Evolutionary conservation across 139 green algal species (phyloP).

Genomic region (Nannochloris sp.): DNA sequence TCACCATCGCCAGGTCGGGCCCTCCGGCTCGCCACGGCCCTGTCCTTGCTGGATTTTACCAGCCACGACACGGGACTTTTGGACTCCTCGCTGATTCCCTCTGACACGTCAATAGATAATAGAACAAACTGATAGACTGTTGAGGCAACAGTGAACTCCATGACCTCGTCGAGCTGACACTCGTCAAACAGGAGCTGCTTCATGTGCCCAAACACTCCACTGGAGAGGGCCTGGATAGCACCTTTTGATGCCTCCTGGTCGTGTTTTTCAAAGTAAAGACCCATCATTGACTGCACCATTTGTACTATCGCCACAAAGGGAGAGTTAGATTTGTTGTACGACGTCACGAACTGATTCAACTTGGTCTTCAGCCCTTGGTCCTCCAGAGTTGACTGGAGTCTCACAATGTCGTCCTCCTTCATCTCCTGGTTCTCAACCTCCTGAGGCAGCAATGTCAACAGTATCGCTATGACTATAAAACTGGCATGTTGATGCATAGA

Average conservation of each 20-base stretch:
- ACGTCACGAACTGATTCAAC: constrained; percentile 5
- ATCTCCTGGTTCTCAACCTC: constrained; percentile 13
- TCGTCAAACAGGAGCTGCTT: constrained; percentile 12
- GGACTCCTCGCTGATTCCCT: constrained; percentile 14
- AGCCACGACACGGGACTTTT: constrained; percentile 1
- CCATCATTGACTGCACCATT: constrained; percentile 50
- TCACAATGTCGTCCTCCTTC: constrained; percentile 17
- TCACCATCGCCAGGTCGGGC: no score
- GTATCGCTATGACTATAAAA: constrained; percentile 20
- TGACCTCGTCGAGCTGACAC: constrained; percentile 16
- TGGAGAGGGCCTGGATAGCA: constrained; percentile 12
- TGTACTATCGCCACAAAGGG: constrained; percentile 19
- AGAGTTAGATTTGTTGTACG: constrained; percentile 1
- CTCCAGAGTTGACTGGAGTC: constrained; percentile 17
- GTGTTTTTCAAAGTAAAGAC: constrained; percentile 12
- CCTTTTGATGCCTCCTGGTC: constrained; percentile 13
- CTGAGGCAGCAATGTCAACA: constrained; percentile 26
- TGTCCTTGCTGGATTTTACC: no score
- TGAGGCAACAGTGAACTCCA: constrained; percentile 16
- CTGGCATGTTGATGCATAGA: constrained; percentile 27
- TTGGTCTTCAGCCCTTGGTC: constrained; percentile 15
- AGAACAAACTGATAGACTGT: constrained; percentile 50
- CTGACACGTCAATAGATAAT: constrained; percentile 34
- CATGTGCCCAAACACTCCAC: constrained; percentile 26
- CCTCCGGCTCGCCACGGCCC: no score